Conservation (phyloP, 202 grass and related monocot species). For the Zizania palustris region DNA sequence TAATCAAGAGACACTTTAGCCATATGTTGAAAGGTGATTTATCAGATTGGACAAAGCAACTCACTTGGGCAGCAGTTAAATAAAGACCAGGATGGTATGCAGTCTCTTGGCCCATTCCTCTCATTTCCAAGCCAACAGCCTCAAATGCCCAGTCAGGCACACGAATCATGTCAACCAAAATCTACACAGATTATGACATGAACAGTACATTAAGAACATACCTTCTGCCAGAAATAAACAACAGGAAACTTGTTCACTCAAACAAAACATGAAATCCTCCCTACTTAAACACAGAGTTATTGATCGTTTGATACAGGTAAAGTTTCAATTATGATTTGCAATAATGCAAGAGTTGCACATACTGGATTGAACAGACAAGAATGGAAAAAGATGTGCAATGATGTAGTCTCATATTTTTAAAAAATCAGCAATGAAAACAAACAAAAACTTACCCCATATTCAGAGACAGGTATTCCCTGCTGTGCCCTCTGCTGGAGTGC, state of each 20-base stretch:
- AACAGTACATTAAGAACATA: conserved; percentile 36
- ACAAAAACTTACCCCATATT: conserved; percentile 75
- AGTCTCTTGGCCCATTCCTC: conserved; percentile 90
- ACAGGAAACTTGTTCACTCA: not conserved
- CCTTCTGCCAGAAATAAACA: not conserved
- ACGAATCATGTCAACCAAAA: conserved; percentile 92
- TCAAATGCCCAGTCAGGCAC: conserved; percentile 97
- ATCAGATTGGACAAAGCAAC: conserved; percentile 4
- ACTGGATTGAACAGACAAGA: not conserved
- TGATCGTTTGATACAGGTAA: not conserved
- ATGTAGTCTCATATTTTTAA: conserved; percentile 1
- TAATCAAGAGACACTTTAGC: not conserved
- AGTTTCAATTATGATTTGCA: conserved; percentile 1
- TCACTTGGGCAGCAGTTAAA: conserved; percentile 82
- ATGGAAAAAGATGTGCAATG: not conserved
- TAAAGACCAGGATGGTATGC: conserved; percentile 97
- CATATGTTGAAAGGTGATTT: not conserved
- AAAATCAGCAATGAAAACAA: conserved; percentile 12
- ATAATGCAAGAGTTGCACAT: not conserved
- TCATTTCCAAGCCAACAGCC: conserved; percentile 81
- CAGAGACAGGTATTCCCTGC: conserved; percentile 88
- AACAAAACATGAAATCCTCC: conserved; percentile 25
- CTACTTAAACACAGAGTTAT: not conserved
- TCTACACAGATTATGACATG: conserved; percentile 44
- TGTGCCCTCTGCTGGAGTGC: conserved; percentile 76